Percentiles rank a stretch among this genome's conserved stretches.
phyloP scores from a whole-genome alignment of 345 rosid genomes.

The Pugionium dolabratum region DNA sequence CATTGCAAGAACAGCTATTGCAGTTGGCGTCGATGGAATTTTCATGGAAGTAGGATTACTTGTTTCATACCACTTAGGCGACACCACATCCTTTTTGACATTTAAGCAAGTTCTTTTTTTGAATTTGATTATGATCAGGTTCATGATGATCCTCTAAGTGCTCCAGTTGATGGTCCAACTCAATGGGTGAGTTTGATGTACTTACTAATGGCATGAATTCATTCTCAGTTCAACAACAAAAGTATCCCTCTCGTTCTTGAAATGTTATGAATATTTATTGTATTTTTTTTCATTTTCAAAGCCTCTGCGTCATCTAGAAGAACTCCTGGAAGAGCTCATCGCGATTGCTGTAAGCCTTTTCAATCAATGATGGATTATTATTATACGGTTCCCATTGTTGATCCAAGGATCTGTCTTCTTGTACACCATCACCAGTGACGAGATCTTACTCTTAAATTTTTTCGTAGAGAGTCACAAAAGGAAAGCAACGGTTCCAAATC shows the following conservation, averaged over 20 bases:
- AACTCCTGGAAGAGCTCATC: slow-evolving; percentile 82
- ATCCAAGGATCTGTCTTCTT: slow-evolving; percentile 2
- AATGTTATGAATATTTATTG: background rate
- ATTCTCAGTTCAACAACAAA: too few relatives aligned
- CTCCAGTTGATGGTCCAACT: slow-evolving; percentile 98
- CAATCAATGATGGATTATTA: too few relatives aligned
- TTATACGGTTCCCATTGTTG: slow-evolving; percentile 1
- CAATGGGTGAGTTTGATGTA: slow-evolving; percentile 77
- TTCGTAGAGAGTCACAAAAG: slow-evolving; percentile 84
- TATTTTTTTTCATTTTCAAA: slow-evolving; percentile 37
- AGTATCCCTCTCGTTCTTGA: background rate
- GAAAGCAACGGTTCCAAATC: slow-evolving; percentile 67
- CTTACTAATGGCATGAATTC: slow-evolving; percentile 10
- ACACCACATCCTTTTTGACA: too few relatives aligned
- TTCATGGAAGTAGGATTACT: slow-evolving; percentile 87
- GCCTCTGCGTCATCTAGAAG: slow-evolving; percentile 92
- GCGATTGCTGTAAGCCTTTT: slow-evolving; percentile 79
- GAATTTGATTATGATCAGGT: slow-evolving; percentile 63
- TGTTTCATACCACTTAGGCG: too few relatives aligned
- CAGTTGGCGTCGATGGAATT: slow-evolving; percentile 95
- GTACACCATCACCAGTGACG: slow-evolving; percentile 19
- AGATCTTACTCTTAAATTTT: slow-evolving; percentile 10
- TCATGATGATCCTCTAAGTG: slow-evolving; percentile 90
- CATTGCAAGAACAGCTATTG: slow-evolving; percentile 94
- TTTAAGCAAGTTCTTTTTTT: too few relatives aligned